These are phyloP conservation scores for Gossypium bickii DNA, from an alignment of 345 rosid species.

Conservation along the genomic window DNA sequence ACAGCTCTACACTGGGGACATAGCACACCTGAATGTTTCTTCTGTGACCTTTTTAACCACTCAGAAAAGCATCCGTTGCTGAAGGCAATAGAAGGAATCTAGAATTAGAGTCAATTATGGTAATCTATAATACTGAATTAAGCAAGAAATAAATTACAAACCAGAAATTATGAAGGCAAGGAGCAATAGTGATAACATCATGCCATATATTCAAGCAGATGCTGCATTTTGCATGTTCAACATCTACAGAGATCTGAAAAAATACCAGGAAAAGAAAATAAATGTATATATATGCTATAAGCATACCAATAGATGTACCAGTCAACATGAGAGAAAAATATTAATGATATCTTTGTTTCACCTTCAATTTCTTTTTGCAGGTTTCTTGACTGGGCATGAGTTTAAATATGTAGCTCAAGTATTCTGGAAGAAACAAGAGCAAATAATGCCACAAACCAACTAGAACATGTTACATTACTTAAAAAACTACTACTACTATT, in stretches of 20 bases:
- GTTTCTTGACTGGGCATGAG: slow-evolving; percentile 46
- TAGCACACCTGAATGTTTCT: slow-evolving; percentile 53
- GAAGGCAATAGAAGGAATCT: slow-evolving; percentile 28
- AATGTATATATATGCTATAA: not conserved
- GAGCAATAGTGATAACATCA: slow-evolving; percentile 86
- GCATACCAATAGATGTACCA: slow-evolving; percentile 9
- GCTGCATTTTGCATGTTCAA: slow-evolving; percentile 81
- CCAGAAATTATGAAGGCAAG: slow-evolving; percentile 98
- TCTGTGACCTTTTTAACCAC: slow-evolving; percentile 82
- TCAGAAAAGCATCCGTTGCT: slow-evolving; percentile 98
- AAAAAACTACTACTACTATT: not conserved
- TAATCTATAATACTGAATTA: slow-evolving; percentile 7
- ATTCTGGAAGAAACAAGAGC: slow-evolving; percentile 35
- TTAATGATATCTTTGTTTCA: slow-evolving; percentile 19
- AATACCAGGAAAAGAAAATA: slow-evolving; percentile 1
- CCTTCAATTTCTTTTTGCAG: slow-evolving; percentile 48
- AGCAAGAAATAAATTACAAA: slow-evolving; percentile 25
- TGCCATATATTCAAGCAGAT: slow-evolving; percentile 94
- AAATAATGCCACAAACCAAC: not conserved
- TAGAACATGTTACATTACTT: not conserved
- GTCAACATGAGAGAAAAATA: not conserved
- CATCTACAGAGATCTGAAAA: slow-evolving; percentile 59
- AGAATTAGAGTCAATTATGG: slow-evolving; percentile 15
- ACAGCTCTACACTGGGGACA: slow-evolving; percentile 94
- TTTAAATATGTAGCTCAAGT: slow-evolving; percentile 66